These are phyloP conservation scores for Ottelia alismoides DNA, from an alignment of 106 monocot genomes.

Conservation along the genomic window DNA sequence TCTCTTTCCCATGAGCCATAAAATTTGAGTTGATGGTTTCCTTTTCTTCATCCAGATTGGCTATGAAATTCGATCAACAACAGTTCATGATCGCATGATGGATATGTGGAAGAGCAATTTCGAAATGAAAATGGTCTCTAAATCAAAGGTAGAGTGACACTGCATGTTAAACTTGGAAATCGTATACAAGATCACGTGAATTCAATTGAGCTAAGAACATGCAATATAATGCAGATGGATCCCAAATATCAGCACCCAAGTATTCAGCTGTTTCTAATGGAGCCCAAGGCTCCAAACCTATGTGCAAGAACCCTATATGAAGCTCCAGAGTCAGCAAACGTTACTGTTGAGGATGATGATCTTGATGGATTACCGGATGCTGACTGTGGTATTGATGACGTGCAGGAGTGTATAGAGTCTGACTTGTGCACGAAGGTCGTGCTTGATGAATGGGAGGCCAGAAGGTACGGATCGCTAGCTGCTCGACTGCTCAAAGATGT, in stretches of 20 bases:
- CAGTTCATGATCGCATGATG: conserved; percentile 87
- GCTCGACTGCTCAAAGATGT: conserved; percentile 75
- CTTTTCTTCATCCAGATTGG: conserved; percentile 70
- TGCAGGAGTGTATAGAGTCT: not conserved
- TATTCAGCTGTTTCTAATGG: conserved; percentile 75
- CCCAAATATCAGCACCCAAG: conserved; percentile 69
- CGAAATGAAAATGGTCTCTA: conserved; percentile 56
- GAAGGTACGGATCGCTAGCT: conserved; percentile 72
- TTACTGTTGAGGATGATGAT: conserved; percentile 3
- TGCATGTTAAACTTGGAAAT: not conserved
- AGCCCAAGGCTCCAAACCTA: conserved; percentile 19
- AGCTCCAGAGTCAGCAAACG: conserved; percentile 1
- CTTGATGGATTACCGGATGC: not conserved
- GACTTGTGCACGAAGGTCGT: conserved; percentile 1
- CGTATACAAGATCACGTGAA: too few relatives aligned
- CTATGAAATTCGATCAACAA: conserved; percentile 84
- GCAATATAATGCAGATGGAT: conserved; percentile 99
- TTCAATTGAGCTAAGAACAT: too few relatives aligned
- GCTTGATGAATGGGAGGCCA: conserved; percentile 64
- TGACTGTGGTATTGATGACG: not conserved
- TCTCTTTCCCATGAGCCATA: too few relatives aligned
- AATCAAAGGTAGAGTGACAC: conserved; percentile 46
- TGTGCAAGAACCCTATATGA: conserved; percentile 1
- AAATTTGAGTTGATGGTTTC: too few relatives aligned
- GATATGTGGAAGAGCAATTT: conserved; percentile 70